Evolutionary conservation across 1,284 basidiomycete species (phyloP).

Genomic region (Porogramme epimiltina): DNA sequence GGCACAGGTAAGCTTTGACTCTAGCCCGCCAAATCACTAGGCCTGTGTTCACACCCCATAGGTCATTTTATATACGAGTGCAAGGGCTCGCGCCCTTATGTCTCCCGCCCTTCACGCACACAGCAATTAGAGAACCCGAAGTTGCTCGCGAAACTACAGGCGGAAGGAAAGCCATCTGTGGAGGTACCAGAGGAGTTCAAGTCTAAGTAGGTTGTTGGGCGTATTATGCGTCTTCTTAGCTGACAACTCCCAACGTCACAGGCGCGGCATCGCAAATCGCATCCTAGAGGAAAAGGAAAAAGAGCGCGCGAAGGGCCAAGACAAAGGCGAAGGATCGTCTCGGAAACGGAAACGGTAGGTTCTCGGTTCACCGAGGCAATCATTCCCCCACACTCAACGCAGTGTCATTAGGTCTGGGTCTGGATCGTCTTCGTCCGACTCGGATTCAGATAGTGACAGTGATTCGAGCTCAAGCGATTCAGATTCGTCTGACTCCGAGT

Average conservation of each 20-base stretch:
- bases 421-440: constrained; percentile 25
- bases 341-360: constrained; percentile 58
- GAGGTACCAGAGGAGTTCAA: constrained; percentile 84
- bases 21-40: not conserved
- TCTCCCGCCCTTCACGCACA: constrained; percentile 77
- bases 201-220: constrained; percentile 64
- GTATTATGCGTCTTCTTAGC: constrained; percentile 1
- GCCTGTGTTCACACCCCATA: constrained; percentile 28
- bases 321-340: constrained; percentile 39
- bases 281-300: constrained; percentile 77
- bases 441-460: constrained; percentile 33
- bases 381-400: constrained; percentile 1
- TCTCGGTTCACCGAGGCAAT: not conserved
- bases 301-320: constrained; percentile 52
- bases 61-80: constrained; percentile 83
- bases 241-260: constrained; percentile 30
- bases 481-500: constrained; percentile 44
- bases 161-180: constrained; percentile 66
- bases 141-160: constrained; percentile 62
- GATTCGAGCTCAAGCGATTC: constrained; percentile 43
- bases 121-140: constrained; percentile 74
- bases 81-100: constrained; percentile 70
- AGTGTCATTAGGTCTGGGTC: constrained; percentile 24
- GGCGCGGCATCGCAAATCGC: constrained; percentile 70
- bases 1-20: constrained; percentile 48